These are phyloP conservation scores for Phenoliferia sp. DNA, from an alignment of 1,284 basidiomycete species.

Conservation along the genomic window DNA sequence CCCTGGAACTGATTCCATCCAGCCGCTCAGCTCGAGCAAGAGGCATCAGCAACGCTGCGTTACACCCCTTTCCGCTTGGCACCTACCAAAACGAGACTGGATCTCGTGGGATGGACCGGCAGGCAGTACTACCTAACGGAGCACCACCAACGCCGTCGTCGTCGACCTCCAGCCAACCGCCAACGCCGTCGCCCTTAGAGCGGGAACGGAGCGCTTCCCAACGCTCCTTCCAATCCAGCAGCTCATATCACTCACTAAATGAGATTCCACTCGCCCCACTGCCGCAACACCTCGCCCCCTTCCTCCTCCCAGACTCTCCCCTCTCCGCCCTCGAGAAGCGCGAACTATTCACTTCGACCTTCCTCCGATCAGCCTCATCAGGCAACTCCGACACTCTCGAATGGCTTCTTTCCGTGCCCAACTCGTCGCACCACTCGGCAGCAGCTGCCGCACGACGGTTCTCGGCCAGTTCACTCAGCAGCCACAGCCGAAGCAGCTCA, in stretches of 20 bases:
- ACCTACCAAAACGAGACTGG: too few relatives aligned
- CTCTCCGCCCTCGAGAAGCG: slow-evolving; percentile 24
- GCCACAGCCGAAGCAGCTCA: background rate
- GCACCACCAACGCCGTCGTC: background rate
- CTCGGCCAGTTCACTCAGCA: slow-evolving; percentile 8
- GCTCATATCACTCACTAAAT: background rate
- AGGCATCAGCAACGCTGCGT: too few relatives aligned
- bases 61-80: too few relatives aligned
- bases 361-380: slow-evolving; percentile 28
- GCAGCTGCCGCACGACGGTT: slow-evolving; percentile 12
- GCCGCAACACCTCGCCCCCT: slow-evolving; percentile 22
- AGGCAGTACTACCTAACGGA: background rate
- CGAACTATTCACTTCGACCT: slow-evolving; percentile 23
- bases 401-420: slow-evolving; percentile 33
- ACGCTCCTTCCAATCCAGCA: background rate
- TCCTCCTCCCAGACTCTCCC: slow-evolving; percentile 17
- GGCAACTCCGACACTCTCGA: slow-evolving; percentile 36
- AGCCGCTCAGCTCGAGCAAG: too few relatives aligned
- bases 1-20: too few relatives aligned
- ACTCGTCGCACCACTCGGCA: slow-evolving; percentile 7
- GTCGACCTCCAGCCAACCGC: background rate
- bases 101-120: too few relatives aligned
- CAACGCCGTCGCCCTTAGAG: background rate
- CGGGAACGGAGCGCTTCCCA: too few relatives aligned
- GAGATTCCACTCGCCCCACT: background rate